These are phyloP conservation scores for Solanum phureja DNA, from an alignment of 257 asterid genomes.

Conservation along the genomic window DNA sequence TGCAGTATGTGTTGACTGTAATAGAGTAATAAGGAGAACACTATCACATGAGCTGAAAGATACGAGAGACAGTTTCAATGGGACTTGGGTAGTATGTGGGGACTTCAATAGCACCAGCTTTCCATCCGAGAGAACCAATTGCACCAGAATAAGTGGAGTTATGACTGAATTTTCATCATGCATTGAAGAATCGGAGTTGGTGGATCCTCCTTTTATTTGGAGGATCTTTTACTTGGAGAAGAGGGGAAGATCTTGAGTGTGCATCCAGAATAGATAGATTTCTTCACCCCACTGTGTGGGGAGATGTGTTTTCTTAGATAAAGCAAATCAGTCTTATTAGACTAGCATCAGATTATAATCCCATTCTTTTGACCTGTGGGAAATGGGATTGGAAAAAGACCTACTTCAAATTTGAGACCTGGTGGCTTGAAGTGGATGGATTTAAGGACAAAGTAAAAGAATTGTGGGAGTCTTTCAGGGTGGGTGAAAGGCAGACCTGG, in stretches of 20 bases:
- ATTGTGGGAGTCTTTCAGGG: background rate
- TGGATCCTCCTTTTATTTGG: background rate
- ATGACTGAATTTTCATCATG: background rate
- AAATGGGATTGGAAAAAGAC: background rate
- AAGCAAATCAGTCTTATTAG: background rate
- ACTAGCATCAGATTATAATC: background rate
- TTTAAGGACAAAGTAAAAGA: background rate
- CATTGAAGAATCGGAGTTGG: background rate
- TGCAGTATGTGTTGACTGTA: background rate
- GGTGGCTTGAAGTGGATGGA: background rate
- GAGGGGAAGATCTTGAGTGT: background rate
- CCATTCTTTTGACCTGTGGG: background rate
- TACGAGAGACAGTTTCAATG: background rate
- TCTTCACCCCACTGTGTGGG: background rate
- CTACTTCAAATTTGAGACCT: background rate
- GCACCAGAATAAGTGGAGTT: background rate
- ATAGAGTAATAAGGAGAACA: background rate
- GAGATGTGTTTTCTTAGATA: background rate
- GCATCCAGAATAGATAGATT: background rate
- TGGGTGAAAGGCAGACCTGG: background rate
- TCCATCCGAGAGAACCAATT: background rate
- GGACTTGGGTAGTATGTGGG: background rate
- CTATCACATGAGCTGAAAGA: background rate
- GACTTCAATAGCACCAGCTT: background rate
- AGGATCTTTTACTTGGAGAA: background rate